Evolutionary conservation across 169 alveolate genomes (phyloP), one percentile per base, ranked within the genome.

Genomic region (Cryptosporidium xiaoi): DNA sequence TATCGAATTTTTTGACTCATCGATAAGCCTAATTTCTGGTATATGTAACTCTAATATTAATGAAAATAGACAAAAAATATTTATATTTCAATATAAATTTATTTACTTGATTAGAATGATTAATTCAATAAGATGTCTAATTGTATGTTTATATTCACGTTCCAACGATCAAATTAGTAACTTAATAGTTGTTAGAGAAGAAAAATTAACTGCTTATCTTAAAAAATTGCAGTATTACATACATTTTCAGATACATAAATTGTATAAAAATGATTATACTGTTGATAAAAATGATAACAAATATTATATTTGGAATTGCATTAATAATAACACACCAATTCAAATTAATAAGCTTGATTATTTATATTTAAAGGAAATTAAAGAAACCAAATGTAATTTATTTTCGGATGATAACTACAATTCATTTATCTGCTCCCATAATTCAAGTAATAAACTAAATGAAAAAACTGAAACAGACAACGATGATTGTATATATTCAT

Each of bases 131-230:
- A 77, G 87, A 40, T 77, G 87, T 46, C 10, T 77, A 13, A 62
- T 77, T 16, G 13, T 62, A n/a, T 24, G 60, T 33, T 60, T 77
- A 16, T 77, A 77, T 36, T 77, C 71, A 34, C 69, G 87, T 40
- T 77, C 69, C 1, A 77, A 34, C 27, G 87, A 77, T 20, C 4
- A 20, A 1, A 36, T 77, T 3, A 60, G 58, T n/a, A 10, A 65
- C 24, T 18, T 3, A 10, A 60, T 40, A 60, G 64, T 77, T 0
- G 18, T 34, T 55, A 53, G 87, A 18, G 87, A 77, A 12, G 87
- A 77, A 24, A 27, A 46, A 7, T 55, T 77, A 5, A 34, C 87
- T 20, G 36, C 12, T 46, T 77, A 77, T 62, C 29, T 77, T 12
- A 18, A 24, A 46, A 34, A 77, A 34, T 46, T 77, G 10, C 87